phyloP scores from a whole-genome alignment of 768 basidiomycete species.

The Bullera alba region DNA sequence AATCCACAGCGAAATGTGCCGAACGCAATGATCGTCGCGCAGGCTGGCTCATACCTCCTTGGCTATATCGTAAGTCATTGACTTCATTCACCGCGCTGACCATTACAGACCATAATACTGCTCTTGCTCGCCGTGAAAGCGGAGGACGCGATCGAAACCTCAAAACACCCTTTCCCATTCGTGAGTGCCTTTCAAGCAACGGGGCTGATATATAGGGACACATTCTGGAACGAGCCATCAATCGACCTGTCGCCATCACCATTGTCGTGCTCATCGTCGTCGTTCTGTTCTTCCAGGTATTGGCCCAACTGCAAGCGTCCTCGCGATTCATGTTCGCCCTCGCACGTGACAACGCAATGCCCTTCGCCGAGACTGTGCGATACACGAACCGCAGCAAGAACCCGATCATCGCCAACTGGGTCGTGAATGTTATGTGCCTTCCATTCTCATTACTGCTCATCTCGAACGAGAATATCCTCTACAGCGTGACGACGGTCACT shows the following conservation, averaged over 20 bases:
- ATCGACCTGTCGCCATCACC: constrained; percentile 30
- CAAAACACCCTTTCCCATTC: constrained; percentile 31
- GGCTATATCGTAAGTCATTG: constrained; percentile 44
- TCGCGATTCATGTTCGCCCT: constrained; percentile 48
- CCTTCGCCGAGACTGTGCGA: constrained; percentile 43
- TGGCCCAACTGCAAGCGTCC: constrained; percentile 48
- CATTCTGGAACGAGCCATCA: constrained; percentile 44
- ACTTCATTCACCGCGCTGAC: background rate
- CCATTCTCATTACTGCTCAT: constrained; percentile 41
- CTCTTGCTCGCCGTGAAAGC: constrained; percentile 37
- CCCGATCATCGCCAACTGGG: constrained; percentile 46
- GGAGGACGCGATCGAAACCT: constrained; percentile 6
- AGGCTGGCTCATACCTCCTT: constrained; percentile 38
- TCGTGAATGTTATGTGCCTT: constrained; percentile 34
- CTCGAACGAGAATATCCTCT: constrained; percentile 34
- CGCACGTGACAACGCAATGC: constrained; percentile 48
- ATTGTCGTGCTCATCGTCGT: constrained; percentile 36
- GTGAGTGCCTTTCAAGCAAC: constrained; percentile 16
- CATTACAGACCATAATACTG: constrained; percentile 39
- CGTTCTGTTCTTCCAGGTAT: constrained; percentile 41
- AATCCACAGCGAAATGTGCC: constrained; percentile 47
- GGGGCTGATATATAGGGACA: constrained; percentile 29
- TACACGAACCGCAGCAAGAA: constrained; percentile 33
- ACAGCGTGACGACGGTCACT: constrained; percentile 44
- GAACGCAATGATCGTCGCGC: constrained; percentile 42